Conservation (phyloP, 2,329 filamentous ascomycete species). For the Monascus ruber region DNA sequence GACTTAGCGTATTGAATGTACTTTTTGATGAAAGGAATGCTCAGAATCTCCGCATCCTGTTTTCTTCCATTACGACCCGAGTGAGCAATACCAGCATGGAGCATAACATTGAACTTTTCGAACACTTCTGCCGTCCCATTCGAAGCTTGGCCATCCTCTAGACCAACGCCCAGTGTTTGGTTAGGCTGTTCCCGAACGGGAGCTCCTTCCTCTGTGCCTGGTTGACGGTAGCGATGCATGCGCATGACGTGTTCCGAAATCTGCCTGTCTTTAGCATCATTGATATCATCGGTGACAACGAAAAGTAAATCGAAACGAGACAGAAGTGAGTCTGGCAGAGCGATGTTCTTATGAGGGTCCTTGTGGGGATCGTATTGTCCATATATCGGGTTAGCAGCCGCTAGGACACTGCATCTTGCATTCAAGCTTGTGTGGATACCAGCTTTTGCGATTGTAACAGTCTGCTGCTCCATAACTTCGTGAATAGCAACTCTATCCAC, state of each 20-base stretch:
- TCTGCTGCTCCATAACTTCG: conserved; percentile 99
- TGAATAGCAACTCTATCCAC: conserved; percentile 96
- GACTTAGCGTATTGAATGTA: conserved; percentile 98
- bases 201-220: conserved; percentile 85
- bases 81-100: conserved; percentile 82
- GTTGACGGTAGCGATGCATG: conserved; percentile 91
- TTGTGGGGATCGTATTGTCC: conserved; percentile 98
- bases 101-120: conserved; percentile 92
- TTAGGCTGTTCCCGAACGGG: conserved; percentile 79
- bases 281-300: conserved; percentile 95
- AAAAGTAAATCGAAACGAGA: conserved; percentile 98
- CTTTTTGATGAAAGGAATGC: conserved; percentile 98
- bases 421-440: conserved; percentile 97
- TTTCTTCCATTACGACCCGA: conserved; percentile 62
- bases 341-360: conserved; percentile 97
- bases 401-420: conserved; percentile 89
- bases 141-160: conserved; percentile 62
- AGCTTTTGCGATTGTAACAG: conserved; percentile 95
- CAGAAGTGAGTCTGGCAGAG: conserved; percentile 85
- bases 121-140: conserved; percentile 75
- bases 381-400: conserved; percentile 93
- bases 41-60: conserved; percentile 68
- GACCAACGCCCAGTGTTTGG: conserved; percentile 77
- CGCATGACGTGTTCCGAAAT: conserved; percentile 93
- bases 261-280: conserved; percentile 79